phyloP scores from a whole-genome alignment of 2,329 filamentous ascomycete species.

The Penicillium sp. region DNA sequence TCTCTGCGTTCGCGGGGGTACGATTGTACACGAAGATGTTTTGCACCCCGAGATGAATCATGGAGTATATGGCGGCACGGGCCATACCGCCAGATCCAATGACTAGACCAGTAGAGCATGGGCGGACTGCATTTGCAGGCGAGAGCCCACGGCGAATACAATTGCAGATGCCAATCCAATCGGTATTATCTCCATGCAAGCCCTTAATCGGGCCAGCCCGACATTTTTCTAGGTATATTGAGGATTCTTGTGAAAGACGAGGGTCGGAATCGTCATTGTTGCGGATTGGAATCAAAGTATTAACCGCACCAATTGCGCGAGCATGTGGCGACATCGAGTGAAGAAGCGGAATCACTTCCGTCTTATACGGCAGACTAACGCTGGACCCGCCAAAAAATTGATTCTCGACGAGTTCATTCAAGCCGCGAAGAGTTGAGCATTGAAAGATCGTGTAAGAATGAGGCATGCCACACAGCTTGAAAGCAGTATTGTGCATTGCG shows the following conservation, averaged over 20 bases:
- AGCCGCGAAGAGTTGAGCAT: slow-evolving; percentile 55
- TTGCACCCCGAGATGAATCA: slow-evolving; percentile 36
- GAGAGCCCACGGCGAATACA: slow-evolving; percentile 67
- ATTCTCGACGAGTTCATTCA: slow-evolving; percentile 60
- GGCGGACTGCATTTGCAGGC: slow-evolving; percentile 60
- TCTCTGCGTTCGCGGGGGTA: slow-evolving; percentile 33
- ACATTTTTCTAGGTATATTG: slow-evolving; percentile 54
- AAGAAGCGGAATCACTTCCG: slow-evolving; percentile 60
- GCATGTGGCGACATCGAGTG: slow-evolving; percentile 66
- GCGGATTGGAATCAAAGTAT: slow-evolving; percentile 67
- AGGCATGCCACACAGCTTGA: slow-evolving; percentile 60
- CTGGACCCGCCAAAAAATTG: slow-evolving; percentile 66
- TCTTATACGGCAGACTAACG: slow-evolving; percentile 67
- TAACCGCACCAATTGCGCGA: slow-evolving; percentile 67
- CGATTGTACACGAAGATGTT: slow-evolving; percentile 39
- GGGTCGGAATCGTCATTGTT: slow-evolving; percentile 47
- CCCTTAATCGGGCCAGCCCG: slow-evolving; percentile 61
- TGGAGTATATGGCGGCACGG: slow-evolving; percentile 38
- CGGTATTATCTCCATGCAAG: slow-evolving; percentile 72
- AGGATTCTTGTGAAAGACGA: slow-evolving; percentile 53
- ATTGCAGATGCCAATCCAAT: slow-evolving; percentile 72
- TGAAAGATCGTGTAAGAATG: slow-evolving; percentile 63
- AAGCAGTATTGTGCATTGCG: slow-evolving; percentile 69
- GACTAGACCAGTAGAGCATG: slow-evolving; percentile 52
- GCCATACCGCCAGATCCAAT: slow-evolving; percentile 55